Evolutionary conservation across 371 early-diverging fungal genomes (phyloP).

Genomic region (Syncephalis plumigaleata): DNA sequence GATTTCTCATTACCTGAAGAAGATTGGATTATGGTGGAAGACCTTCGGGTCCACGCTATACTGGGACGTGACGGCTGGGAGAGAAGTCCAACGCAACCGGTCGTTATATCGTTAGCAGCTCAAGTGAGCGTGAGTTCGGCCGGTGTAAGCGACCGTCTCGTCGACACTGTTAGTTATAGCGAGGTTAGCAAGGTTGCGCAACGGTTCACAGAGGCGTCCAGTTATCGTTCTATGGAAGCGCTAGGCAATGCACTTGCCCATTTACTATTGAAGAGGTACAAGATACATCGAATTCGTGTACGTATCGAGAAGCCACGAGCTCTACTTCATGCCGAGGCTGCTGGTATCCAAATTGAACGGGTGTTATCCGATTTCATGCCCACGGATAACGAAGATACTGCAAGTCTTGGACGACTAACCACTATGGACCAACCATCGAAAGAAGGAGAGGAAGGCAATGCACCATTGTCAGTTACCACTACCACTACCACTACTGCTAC

Average conservation of each 20-base stretch:
- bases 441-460: conserved; percentile 10
- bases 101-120: conserved; percentile 56
- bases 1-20: too few species aligned
- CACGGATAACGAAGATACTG: too few species aligned
- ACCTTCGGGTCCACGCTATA: conserved; percentile 63
- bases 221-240: conserved; percentile 51
- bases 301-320: conserved; percentile 77
- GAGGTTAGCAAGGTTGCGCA: conserved; percentile 55
- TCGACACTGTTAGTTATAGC: conserved; percentile 73
- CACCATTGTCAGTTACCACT: conserved; percentile 8
- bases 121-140: conserved; percentile 56
- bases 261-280: conserved; percentile 33
- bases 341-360: conserved; percentile 74
- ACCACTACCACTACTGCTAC: too few species aligned
- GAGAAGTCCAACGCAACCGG: conserved; percentile 66
- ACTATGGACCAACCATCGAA: conserved; percentile 5
- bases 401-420: background rate
- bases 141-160: conserved; percentile 55
- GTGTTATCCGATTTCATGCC: conserved; percentile 19
- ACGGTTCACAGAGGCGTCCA: conserved; percentile 50
- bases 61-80: conserved; percentile 93
- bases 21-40: conserved; percentile 64
- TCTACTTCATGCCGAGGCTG: conserved; percentile 75
- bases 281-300: conserved; percentile 44
- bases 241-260: conserved; percentile 48